Percentiles rank a stretch among this genome's conserved stretches.
These are phyloP conservation scores for Colletotrichum magnum DNA, from an alignment of 2,329 filamentous ascomycete genomes.

Conservation along the genomic window DNA sequence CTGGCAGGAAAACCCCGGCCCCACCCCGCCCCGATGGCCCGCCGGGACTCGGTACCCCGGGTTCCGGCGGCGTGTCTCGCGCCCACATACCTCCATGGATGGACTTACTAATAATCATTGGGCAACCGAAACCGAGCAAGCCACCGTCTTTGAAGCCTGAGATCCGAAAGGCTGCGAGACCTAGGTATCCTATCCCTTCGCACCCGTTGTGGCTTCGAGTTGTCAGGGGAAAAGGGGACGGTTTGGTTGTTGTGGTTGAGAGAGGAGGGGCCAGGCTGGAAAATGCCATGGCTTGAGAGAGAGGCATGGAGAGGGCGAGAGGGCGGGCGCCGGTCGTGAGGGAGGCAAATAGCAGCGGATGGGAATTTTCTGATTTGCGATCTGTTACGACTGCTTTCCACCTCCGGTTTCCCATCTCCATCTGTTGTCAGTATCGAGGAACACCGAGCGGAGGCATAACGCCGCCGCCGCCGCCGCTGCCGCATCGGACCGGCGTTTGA, in stretches of 20 bases:
- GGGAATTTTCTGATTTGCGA: background rate
- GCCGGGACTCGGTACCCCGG: too few relatives aligned
- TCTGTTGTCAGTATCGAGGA: background rate
- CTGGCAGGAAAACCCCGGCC: too few relatives aligned
- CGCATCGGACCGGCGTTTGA: background rate
- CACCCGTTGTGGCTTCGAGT: background rate
- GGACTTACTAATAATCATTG: background rate
- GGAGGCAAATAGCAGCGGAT: background rate
- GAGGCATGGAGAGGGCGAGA: background rate
- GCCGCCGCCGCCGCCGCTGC: background rate
- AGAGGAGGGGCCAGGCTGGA: background rate
- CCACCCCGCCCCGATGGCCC: too few relatives aligned
- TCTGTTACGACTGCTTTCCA: background rate
- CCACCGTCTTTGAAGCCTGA: background rate
- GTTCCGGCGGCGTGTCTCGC: background rate
- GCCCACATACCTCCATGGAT: background rate
- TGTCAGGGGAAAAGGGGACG: background rate
- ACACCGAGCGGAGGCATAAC: too few relatives aligned
- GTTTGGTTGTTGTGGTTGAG: background rate
- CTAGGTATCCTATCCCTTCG: background rate
- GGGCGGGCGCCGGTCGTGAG: background rate
- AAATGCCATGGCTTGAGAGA: constrained; percentile 2
- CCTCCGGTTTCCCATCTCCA: background rate
- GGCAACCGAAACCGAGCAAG: background rate
- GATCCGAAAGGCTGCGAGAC: background rate